A percentile compares a stretch with the other conserved stretches of the same genome.
Evolutionary conservation across 148 eudicot species (phyloP).

Genomic region (Pharnaceum exiguum): DNA sequence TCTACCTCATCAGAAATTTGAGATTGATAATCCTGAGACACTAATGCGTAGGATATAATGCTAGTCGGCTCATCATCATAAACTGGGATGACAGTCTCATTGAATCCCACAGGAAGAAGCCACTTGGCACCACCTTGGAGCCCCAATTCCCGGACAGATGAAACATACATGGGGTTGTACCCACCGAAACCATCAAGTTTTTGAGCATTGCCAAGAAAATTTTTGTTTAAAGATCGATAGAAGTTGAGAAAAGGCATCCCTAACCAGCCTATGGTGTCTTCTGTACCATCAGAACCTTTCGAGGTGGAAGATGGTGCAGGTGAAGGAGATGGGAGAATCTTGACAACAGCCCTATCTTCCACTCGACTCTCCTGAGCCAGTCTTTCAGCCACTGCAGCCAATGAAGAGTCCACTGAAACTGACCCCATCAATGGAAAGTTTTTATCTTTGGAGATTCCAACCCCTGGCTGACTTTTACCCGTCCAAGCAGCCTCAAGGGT

Average conservation of each 20-base stretch:
- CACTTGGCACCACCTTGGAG: slow-evolving; percentile 66
- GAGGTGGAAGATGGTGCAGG: slow-evolving; percentile 35
- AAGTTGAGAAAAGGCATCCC: slow-evolving; percentile 69
- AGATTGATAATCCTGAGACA: slow-evolving; percentile 50
- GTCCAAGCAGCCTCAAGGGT: slow-evolving; percentile 96
- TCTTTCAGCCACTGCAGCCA: slow-evolving; percentile 45
- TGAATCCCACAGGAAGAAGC: slow-evolving; percentile 65
- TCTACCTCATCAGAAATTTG: slow-evolving; percentile 67
- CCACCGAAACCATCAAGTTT: slow-evolving; percentile 61
- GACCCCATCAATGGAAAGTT: slow-evolving; percentile 34
- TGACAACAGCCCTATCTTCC: slow-evolving; percentile 37
- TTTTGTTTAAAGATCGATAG: slow-evolving; percentile 66
- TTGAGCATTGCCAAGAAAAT: slow-evolving; percentile 47
- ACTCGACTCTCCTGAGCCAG: slow-evolving; percentile 40
- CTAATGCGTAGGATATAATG: slow-evolving; percentile 72
- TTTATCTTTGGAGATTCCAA: slow-evolving; percentile 33
- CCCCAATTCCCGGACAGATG: slow-evolving; percentile 59
- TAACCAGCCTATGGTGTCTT: slow-evolving; percentile 68
- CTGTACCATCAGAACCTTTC: slow-evolving; percentile 43
- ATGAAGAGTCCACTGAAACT: slow-evolving; percentile 39
- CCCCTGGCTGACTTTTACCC: slow-evolving; percentile 57
- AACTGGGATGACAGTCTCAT: slow-evolving; percentile 67
- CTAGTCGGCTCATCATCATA: slow-evolving; percentile 97
- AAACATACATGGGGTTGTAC: slow-evolving; percentile 66
- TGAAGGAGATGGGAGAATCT: slow-evolving; percentile 24